Percentiles rank a stretch among this genome's conserved stretches.
These are phyloP conservation scores for Calonectria ilicicola DNA, from an alignment of 2,329 filamentous ascomycete genomes.

Conservation along the genomic window DNA sequence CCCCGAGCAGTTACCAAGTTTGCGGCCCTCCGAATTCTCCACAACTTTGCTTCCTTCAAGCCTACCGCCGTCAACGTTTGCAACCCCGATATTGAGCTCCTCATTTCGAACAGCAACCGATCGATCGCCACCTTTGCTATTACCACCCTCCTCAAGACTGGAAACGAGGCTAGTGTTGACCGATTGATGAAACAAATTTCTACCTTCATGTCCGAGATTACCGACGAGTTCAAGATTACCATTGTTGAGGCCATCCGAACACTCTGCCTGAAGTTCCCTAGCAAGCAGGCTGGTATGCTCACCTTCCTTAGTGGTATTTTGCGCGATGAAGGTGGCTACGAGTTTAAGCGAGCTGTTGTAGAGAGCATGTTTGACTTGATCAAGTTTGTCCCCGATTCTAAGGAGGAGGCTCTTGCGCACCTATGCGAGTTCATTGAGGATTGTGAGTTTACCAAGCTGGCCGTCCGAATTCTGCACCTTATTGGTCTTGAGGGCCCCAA, in stretches of 20 bases:
- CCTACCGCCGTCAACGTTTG: conserved; percentile 91
- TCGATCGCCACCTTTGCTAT: conserved; percentile 99
- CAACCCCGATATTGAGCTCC: conserved; percentile 96
- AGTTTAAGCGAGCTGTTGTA: conserved; percentile 97
- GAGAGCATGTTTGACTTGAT: conserved; percentile 99
- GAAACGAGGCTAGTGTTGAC: conserved; percentile 97
- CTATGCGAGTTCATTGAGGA: conserved; percentile 99
- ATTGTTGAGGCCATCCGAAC: conserved; percentile 98
- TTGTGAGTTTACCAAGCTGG: conserved; percentile 98
- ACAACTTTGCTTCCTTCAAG: conserved; percentile 97
- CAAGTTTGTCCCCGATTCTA: conserved; percentile 94
- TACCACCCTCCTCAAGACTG: conserved; percentile 96
- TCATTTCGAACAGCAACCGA: conserved; percentile 97
- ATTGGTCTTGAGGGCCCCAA: conserved; percentile 95
- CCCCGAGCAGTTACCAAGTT: conserved; percentile 98
- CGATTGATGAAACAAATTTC: conserved; percentile 98
- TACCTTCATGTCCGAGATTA: conserved; percentile 98
- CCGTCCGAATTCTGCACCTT: conserved; percentile 93
- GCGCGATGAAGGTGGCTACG: conserved; percentile 95
- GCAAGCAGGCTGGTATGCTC: conserved; percentile 98
- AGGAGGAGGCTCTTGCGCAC: conserved; percentile 87
- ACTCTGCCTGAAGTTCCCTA: conserved; percentile 96
- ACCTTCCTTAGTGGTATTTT: conserved; percentile 97
- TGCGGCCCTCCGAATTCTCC: conserved; percentile 93
- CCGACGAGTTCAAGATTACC: conserved; percentile 99